A percentile compares a stretch with the other conserved stretches of the same genome.
Conservation (phyloP, 768 basidiomycete genomes). For the Tremella yokohamensis region DNA sequence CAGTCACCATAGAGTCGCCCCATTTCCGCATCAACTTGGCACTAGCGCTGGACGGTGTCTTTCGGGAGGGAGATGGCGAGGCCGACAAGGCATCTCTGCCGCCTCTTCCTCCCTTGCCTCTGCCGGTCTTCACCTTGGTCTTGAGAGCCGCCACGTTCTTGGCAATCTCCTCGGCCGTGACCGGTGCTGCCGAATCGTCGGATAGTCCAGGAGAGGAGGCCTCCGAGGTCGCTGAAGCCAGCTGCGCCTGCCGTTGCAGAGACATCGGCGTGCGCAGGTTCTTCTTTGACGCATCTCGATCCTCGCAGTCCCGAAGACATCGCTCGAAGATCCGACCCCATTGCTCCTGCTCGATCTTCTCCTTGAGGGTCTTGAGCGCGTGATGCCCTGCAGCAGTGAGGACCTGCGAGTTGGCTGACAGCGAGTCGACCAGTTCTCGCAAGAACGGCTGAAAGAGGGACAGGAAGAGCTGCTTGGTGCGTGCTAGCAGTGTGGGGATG, state of each 20-base stretch:
- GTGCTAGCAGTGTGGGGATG: slow-evolving; percentile 77
- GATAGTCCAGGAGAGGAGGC: slow-evolving; percentile 29
- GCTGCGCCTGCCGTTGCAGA: slow-evolving; percentile 34
- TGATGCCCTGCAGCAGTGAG: slow-evolving; percentile 17
- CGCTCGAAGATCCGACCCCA: slow-evolving; percentile 47
- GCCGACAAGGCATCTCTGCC: slow-evolving; percentile 10
- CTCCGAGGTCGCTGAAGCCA: slow-evolving; percentile 35
- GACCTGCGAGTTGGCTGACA: slow-evolving; percentile 48
- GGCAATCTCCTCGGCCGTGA: slow-evolving; percentile 76
- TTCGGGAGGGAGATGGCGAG: slow-evolving; percentile 37
- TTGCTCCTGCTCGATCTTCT: slow-evolving; percentile 33
- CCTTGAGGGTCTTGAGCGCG: slow-evolving; percentile 27
- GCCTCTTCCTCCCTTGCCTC: slow-evolving; percentile 51
- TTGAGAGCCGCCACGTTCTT: slow-evolving; percentile 88
- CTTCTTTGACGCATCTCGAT: slow-evolving; percentile 20
- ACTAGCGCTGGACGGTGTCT: slow-evolving; percentile 32
- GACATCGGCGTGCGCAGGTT: slow-evolving; percentile 20
- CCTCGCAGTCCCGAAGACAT: slow-evolving; percentile 41
- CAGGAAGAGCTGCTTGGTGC: slow-evolving; percentile 78
- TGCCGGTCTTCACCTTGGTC: slow-evolving; percentile 67
- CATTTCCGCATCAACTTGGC: slow-evolving; percentile 85
- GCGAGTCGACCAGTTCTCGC: slow-evolving; percentile 73
- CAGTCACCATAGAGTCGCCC: slow-evolving; percentile 74
- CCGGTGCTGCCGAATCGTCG: slow-evolving; percentile 20
- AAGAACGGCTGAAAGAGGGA: slow-evolving; percentile 82